These are phyloP conservation scores for Rhamnella rubrinervis DNA, from an alignment of 331 rosid species.

Conservation along the genomic window DNA sequence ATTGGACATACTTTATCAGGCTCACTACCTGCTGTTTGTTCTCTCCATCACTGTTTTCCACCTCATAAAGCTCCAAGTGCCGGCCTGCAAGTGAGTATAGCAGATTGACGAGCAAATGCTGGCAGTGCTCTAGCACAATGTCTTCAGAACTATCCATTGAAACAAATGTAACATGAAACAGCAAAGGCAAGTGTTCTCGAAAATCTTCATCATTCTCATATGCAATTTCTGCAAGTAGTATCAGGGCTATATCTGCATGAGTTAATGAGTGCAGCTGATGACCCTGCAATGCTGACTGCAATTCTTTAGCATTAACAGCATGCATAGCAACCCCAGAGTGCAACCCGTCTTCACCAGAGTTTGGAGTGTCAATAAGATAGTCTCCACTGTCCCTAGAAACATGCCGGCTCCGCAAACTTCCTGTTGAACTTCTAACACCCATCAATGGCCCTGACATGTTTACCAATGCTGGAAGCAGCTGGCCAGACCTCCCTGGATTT, in stretches of 20 bases:
- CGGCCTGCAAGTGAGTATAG: slow-evolving; percentile 97
- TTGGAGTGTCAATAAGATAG: slow-evolving; percentile 95
- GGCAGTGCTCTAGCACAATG: slow-evolving; percentile 97
- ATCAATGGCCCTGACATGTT: slow-evolving; percentile 99
- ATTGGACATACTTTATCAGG: slow-evolving; percentile 96
- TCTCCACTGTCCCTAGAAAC: slow-evolving; percentile 99
- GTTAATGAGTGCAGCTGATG: slow-evolving; percentile 99
- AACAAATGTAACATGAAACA: slow-evolving; percentile 95
- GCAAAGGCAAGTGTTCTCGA: slow-evolving; percentile 95
- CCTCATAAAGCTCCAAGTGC: slow-evolving; percentile 97
- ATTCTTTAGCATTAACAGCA: slow-evolving; percentile 89
- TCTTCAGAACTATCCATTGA: slow-evolving; percentile 99
- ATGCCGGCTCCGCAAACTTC: slow-evolving; percentile 95
- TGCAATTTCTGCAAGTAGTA: slow-evolving; percentile 96
- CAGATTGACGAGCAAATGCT: slow-evolving; percentile 96
- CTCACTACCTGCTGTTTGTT: slow-evolving; percentile 99
- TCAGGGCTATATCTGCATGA: slow-evolving; percentile 96
- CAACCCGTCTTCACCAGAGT: slow-evolving; percentile 93
- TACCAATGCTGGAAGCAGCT: slow-evolving; percentile 89
- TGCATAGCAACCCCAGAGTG: slow-evolving; percentile 61
- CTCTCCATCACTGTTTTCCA: slow-evolving; percentile 95
- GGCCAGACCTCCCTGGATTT: slow-evolving; percentile 89
- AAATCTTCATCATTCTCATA: slow-evolving; percentile 99
- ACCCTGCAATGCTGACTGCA: slow-evolving; percentile 98
- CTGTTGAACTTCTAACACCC: slow-evolving; percentile 98